Evolutionary conservation across 208 protist genomes (phyloP).

Genomic region (Tritrichomonas musculus): DNA sequence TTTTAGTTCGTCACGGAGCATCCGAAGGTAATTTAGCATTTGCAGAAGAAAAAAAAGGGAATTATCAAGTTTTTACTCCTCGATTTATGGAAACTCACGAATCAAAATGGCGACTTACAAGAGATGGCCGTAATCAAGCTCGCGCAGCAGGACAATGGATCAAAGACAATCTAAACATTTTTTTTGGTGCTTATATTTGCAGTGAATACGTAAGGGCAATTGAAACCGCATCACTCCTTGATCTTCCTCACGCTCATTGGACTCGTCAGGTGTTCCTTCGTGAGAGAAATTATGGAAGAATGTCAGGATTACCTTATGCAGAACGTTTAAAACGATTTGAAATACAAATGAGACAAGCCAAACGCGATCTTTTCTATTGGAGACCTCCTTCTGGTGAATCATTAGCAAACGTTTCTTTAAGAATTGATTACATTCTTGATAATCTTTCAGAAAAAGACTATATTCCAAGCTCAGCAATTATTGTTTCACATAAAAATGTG

Average conservation of each 20-base stretch:
- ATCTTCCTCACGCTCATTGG: constrained; percentile 20
- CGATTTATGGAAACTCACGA: constrained; percentile 25
- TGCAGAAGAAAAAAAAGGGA: constrained; percentile 4
- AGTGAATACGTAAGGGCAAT: not conserved
- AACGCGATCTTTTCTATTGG: constrained; percentile 10
- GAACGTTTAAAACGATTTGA: not conserved
- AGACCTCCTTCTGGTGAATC: constrained; percentile 22
- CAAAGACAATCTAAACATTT: not conserved
- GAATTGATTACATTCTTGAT: constrained; percentile 29
- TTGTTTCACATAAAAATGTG: constrained; percentile 6
- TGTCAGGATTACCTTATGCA: not conserved
- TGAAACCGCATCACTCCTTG: constrained; percentile 2
- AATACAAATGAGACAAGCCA: not conserved
- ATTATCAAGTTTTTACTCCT: not conserved
- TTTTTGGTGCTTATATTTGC: not conserved
- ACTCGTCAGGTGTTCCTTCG: not conserved
- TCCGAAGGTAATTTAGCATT: constrained; percentile 17
- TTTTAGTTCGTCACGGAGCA: not conserved
- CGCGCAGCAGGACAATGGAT: not conserved
- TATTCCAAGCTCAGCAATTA: not conserved
- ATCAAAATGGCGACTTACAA: constrained; percentile 16
- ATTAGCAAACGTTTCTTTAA: not conserved
- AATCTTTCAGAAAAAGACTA: not conserved
- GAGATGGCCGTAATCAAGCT: not conserved
- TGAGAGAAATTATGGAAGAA: not conserved